These are phyloP conservation scores for Babesia sp. DNA, from an alignment of 169 alveolate genomes.

Conservation along the genomic window DNA sequence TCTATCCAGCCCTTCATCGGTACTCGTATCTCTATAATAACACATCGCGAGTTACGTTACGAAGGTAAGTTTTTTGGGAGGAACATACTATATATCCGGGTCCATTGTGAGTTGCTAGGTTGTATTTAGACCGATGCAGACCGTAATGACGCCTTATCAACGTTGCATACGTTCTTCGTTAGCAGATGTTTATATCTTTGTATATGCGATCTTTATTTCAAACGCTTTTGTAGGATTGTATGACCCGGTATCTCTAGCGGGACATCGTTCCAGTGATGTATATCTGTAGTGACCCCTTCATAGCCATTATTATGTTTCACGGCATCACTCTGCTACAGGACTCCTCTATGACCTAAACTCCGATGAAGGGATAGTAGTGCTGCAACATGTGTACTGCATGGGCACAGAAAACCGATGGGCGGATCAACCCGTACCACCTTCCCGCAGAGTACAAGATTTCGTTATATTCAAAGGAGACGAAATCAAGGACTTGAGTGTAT, in stretches of 20 bases:
- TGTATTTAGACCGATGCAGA: too few relatives aligned
- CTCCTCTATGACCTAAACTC: constrained; percentile 83
- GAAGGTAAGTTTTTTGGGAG: constrained; percentile 70
- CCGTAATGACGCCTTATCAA: too few relatives aligned
- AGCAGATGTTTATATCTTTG: too few relatives aligned
- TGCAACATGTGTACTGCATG: constrained; percentile 83
- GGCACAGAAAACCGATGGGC: constrained; percentile 88
- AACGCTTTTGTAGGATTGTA: too few relatives aligned
- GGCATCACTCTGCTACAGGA: constrained; percentile 25
- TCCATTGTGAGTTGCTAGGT: too few relatives aligned
- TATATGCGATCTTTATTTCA: too few relatives aligned
- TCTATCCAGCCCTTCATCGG: constrained; percentile 79
- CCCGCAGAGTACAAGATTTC: constrained; percentile 78
- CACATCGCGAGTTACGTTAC: constrained; percentile 81
- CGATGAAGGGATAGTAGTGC: constrained; percentile 80
- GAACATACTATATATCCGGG: background rate
- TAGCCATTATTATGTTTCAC: background rate
- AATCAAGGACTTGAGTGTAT: constrained; percentile 81
- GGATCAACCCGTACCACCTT: constrained; percentile 81
- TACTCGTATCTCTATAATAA: constrained; percentile 72
- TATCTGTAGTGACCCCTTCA: too few relatives aligned
- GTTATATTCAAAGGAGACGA: constrained; percentile 81
- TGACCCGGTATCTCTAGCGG: too few relatives aligned
- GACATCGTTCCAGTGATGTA: too few relatives aligned
- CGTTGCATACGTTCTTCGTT: too few relatives aligned